Base-by-base conservation (phyloP, 805 yeast genomes). In the Metschnikowia picachoensis region DNA sequence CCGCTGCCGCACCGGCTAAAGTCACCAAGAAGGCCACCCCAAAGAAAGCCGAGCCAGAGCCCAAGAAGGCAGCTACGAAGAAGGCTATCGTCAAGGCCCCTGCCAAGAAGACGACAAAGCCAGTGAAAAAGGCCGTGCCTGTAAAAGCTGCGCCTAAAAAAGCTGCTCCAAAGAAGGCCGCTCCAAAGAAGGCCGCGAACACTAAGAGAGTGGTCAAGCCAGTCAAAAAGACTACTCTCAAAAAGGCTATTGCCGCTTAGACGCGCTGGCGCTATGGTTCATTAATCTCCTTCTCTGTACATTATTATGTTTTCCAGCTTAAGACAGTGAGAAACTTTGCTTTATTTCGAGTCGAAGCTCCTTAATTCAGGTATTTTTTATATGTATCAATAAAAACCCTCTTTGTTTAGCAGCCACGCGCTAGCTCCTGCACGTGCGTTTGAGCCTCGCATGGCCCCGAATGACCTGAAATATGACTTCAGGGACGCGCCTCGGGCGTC, bases 261-360 rank as follows among this genome's bases (percentile, higher is more conserved):
- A 31, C 39, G 43, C 30, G 15, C 11, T 12, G 27, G 32, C 29
- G 36, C 14, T 12, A 20, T 25, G 46, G 46, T 43, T 37, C 41
- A 30, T 37, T 4, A 37, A 30, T 33, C 37, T 37, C 35, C 34
- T 36, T 35, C 47, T 40, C 41, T 51, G 54, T 51, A 51, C 53
- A 51, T 46, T 49, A 51, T 39, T 30, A 35, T 35, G 43, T 41
- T 43, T 38, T 30, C 30, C 37, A 30, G 40, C 36, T 28, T 15
- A 33, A 41, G 40, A 37, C 49, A 37, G 43, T 46, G 46, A 15
- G 47, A 36, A 27, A 32, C 46, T 29, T 17, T 43, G 37, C 30
- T 43, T 35, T 37, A 37, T 27, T 20, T 30, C 38, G 46, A 30
- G 43, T 12, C 37, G 30, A 27, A 28, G 37, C 45, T 31, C 44